Evolutionary conservation across 305 asterid genomes (phyloP), one percentile per base, ranked within the genome.

Genomic region (Andrographis paniculata): DNA sequence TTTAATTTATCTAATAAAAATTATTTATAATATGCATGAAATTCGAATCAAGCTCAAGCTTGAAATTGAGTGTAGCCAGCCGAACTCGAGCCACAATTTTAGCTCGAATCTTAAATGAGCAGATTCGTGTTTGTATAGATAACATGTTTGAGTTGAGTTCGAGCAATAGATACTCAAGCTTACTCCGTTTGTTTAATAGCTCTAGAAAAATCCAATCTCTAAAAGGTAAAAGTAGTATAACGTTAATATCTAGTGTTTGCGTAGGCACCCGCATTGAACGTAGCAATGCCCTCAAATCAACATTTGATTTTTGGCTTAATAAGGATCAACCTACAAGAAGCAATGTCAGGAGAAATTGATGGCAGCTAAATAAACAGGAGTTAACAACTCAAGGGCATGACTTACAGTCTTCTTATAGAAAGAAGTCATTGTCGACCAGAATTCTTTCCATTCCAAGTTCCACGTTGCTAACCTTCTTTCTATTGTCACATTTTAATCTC

Each of bases 391-490:
- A 50, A 59, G 56, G 50, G 39, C 37, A 56, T 20, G 46, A 61
- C 95, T 66, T 65, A 89, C 96, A 66, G 87, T 87, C 69, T 79
- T 87, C 59, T 91, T 91, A 53, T 91, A 81, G 68, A 91, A 91
- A 81, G 68, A 91, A 91, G 69, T 91, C 99, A 55, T 58, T 75
- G 59, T 91, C 99, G 50, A 94, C 69, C 69, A n/a, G n/a, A n/a
- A n/a, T 91, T 87, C 73, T 87, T 91, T 42, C 76, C 85, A 45
- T 72, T 87, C 96, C 99, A 91, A 37, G 95, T 91, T 61, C 99
- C 99, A 47, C 99, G 95, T 58, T 87, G 96, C 58, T 94, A 69
- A 68, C 96, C 96, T 74, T 91, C 96, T 87, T 91, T 91, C 99
- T 87, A 49, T 73, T 42, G 56, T 44, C 53, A 67, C 17, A 59